These are phyloP conservation scores for Bolboschoenoplectus hybrid DNA, from an alignment of 202 grass and related monocot genomes.

Conservation along the genomic window DNA sequence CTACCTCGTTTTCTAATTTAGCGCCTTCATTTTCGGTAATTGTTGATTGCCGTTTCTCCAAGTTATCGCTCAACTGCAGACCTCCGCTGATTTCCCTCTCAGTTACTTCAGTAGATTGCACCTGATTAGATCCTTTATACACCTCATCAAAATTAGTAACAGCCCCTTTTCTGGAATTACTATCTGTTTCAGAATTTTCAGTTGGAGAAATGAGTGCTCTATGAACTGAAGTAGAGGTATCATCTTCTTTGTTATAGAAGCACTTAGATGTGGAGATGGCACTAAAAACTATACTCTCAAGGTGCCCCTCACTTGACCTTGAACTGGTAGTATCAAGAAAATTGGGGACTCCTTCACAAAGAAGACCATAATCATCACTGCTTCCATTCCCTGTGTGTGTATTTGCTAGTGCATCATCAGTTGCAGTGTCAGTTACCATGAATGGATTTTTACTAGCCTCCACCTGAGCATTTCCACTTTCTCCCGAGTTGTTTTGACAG, in stretches of 20 bases:
- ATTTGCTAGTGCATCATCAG: constrained; percentile 46
- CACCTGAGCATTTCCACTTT: constrained; percentile 33
- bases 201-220: constrained; percentile 28
- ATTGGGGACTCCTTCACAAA: constrained; percentile 57
- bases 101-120: constrained; percentile 1
- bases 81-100: background rate
- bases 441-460: constrained; percentile 47
- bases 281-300: constrained; percentile 76
- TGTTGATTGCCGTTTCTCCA: constrained; percentile 8
- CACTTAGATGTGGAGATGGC: constrained; percentile 40
- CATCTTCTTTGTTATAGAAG: constrained; percentile 36
- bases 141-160: constrained; percentile 27
- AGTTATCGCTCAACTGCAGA: constrained; percentile 5
- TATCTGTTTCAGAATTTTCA: constrained; percentile 35
- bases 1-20: constrained; percentile 36
- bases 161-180: constrained; percentile 1
- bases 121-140: background rate
- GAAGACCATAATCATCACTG: constrained; percentile 44
- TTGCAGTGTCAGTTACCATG: constrained; percentile 23
- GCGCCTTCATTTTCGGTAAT: constrained; percentile 32
- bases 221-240: constrained; percentile 38
- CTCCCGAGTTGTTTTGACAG: background rate
- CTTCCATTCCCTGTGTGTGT: constrained; percentile 33
- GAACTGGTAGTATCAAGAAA: constrained; percentile 52
- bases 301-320: constrained; percentile 52